Base-by-base conservation (phyloP, 305 asterid genomes). In the Rubia balearica region DNA sequence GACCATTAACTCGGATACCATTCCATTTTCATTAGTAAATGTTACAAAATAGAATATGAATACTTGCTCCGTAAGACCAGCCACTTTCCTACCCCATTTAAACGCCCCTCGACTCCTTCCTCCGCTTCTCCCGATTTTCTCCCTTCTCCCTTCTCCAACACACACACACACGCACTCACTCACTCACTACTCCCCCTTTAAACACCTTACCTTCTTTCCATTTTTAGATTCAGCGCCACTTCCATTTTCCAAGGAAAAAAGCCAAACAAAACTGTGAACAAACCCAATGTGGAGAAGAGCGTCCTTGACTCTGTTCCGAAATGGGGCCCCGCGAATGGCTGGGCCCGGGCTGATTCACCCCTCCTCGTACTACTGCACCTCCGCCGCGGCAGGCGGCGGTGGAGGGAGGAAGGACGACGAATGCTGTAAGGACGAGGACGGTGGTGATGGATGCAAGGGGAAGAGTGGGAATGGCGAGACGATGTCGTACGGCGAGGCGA, bases 401-500 rank as follows among this genome's bases (percentile, higher is more conserved):
- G 82, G 81, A 0, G 81, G 65, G 0, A 24, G 45, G 59, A 80
- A 77, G 40, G 78, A 68, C 17, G 79, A 42, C 30, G 38, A 33
- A 33, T 33, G 38, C 38, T 33, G 38, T 33, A 33, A 33, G 38
- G 38, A 33, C 3, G 4, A 33, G 38, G 38, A 33, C 38, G 38
- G 38, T 33, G 38, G 33, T 30, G 3, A 30, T 7, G 51, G 56
- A 10, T 49, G 19, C 10, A 57, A 59, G 63, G 71, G 21, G 4
- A 62, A 38, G 3, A 70, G 22, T 8, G 87, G 69, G 19, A 70
- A 41, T 10, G 87, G 69, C 38, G 81, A 76, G 48, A 68, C 57
- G 70, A 87, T 95, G 81, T 75, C 97, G 57, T 85, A 77, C 45
- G 89, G 78, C 49, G 99, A 95, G 87, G 99, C 90, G 57, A 95